A percentile compares a stretch with the other conserved stretches of the same genome.
These are phyloP conservation scores for Bacidia gigantensis DNA, from an alignment of 495 filamentous ascomycete species.

Conservation along the genomic window DNA sequence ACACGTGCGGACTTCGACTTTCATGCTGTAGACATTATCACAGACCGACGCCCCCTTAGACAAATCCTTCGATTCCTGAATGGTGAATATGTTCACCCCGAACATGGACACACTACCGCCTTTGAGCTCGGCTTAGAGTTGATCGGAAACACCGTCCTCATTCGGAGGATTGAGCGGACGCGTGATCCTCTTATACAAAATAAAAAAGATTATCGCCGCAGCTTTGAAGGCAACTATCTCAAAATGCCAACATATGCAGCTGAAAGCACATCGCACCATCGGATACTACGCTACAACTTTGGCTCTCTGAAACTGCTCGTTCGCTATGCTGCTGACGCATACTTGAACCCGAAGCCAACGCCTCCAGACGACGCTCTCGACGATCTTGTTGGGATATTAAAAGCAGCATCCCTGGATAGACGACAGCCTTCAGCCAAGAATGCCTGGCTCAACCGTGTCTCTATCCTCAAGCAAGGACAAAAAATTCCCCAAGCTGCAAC, in stretches of 20 bases:
- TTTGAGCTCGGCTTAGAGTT: too few relatives aligned
- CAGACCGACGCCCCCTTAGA: slow-evolving; percentile 5
- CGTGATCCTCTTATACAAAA: too few relatives aligned
- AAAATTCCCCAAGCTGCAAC: slow-evolving; percentile 1
- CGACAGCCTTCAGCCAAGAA: not conserved
- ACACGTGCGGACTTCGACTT: slow-evolving; percentile 6
- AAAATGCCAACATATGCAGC: not conserved
- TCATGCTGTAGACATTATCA: not conserved
- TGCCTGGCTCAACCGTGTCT: not conserved
- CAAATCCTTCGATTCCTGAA: not conserved
- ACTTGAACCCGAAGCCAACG: not conserved
- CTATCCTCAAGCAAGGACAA: not conserved
- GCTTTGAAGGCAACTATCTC: not conserved
- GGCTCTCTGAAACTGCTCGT: not conserved
- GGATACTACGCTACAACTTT: slow-evolving; percentile 3
- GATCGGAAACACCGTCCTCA: too few relatives aligned
- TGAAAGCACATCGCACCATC: slow-evolving; percentile 3
- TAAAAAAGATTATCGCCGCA: not conserved
- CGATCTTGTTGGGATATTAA: not conserved
- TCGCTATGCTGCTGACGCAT: slow-evolving; percentile 5
- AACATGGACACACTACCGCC: too few relatives aligned
- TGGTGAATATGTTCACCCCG: not conserved
- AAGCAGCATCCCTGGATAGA: not conserved
- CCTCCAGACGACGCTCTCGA: not conserved
- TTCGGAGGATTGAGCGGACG: too few relatives aligned